These are phyloP conservation scores for Saturnispora silvae DNA, from an alignment of 805 yeast genomes.

Conservation along the genomic window DNA sequence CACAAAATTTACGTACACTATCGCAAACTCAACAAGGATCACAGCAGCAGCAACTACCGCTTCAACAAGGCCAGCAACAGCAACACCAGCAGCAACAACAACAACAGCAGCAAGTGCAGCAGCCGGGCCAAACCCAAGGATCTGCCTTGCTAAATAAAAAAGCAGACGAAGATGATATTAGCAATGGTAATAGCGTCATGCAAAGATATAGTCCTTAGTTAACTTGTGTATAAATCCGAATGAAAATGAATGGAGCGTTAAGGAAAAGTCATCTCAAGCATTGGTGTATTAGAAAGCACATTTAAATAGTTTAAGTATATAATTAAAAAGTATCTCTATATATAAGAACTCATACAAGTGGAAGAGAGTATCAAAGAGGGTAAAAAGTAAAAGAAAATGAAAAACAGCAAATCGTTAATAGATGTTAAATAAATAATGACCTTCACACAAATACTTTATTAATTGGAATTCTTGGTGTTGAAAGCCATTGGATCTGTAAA, in stretches of 20 bases:
- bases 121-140: background rate
- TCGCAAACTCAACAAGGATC: background rate
- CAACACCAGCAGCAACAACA: background rate
- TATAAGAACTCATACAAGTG: background rate
- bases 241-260: no score
- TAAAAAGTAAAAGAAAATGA: background rate
- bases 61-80: no score
- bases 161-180: background rate
- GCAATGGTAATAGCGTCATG: constrained; percentile 12
- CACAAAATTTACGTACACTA: constrained; percentile 1
- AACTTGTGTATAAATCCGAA: no score
- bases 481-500: constrained; percentile 29
- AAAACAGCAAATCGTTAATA: background rate
- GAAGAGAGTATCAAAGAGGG: background rate
- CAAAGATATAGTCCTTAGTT: constrained; percentile 4
- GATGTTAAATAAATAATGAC: background rate
- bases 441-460: no score
- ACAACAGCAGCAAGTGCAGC: background rate
- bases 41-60: background rate
- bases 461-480: constrained; percentile 13
- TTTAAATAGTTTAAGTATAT: no score
- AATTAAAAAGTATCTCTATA: no score
- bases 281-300: no score
- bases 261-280: no score
- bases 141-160: background rate